Base-by-base conservation (phyloP, 1,284 basidiomycete species). In the Ceratorhiza oryzae-sativae region DNA sequence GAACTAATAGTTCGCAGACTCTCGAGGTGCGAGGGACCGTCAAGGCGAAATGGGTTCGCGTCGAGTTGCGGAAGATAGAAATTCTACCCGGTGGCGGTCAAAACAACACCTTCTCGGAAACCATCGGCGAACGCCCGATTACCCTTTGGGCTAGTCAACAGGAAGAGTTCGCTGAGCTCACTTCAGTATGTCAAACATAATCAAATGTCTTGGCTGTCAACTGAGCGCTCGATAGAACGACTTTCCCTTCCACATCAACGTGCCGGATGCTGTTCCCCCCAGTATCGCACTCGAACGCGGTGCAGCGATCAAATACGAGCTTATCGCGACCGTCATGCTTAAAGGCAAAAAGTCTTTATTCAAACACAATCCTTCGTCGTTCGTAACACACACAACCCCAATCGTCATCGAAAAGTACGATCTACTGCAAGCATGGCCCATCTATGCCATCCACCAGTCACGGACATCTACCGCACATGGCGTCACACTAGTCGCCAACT, bases 371-470 rank as follows among this genome's bases (percentile, higher is more conserved):
- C 61, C 73, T n/a, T 62, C 73, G 8, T 67, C 61, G 30, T 56
- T 68, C 25, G 58, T 63, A 20, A 71, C 63, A 3, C 36, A 55
- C 48, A 83, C 85, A 34, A 86, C 91, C 48, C 81, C 84, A 4
- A 88, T 96, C 62, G 86, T 89, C 73, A 91, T 96, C 76, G 90
- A 92, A 82, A 95, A 95, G 80, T 92, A 95, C 77, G 94, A 95
- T 74, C 81, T 95, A 8, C 93, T 95, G 76, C 91, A 93, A 1
- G 90, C 91, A 1, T 96, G 94, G 94, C 93, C 93, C 0, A 84
- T 94, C 51, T 95, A 95, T 79, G 87, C 88, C 65, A 88, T 91
- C 76, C 87, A 87, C 5, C 92, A 95, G 77, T 86, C 85, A 41
- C 88, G 90, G n/a, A 84, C 86, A n/a, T 81, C 87, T 9, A 79